These are phyloP conservation scores for Kodamaea sp. DNA, from an alignment of 1,139 yeast genomes.

Conservation along the genomic window DNA sequence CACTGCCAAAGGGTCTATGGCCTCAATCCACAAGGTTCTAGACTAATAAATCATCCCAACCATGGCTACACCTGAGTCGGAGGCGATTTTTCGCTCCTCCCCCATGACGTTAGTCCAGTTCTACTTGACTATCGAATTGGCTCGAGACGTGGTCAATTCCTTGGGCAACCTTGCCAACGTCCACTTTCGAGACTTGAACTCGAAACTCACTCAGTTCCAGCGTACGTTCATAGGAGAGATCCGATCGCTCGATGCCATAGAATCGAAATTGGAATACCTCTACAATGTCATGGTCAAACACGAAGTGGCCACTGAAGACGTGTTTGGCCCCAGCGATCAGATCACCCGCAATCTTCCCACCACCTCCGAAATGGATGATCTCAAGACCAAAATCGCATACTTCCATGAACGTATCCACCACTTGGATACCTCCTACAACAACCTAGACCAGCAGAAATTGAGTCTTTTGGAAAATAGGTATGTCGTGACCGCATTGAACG, in stretches of 20 bases:
- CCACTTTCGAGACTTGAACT: constrained; percentile 88
- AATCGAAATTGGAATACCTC: constrained; percentile 30
- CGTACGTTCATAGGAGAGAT: constrained; percentile 84
- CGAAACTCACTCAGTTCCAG: constrained; percentile 78
- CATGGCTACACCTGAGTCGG: constrained; percentile 12
- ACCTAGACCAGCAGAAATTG: constrained; percentile 16
- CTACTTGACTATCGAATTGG: constrained; percentile 87
- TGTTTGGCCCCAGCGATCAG: constrained; percentile 13
- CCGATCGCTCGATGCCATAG: constrained; percentile 48
- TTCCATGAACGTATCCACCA: constrained; percentile 22
- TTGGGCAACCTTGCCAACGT: constrained; percentile 81
- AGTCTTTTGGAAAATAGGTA: constrained; percentile 21
- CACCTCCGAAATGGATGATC: constrained; percentile 21
- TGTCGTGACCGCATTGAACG: constrained; percentile 20
- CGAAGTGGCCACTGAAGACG: constrained; percentile 16
- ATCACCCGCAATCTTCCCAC: constrained; percentile 17
- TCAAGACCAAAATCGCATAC: constrained; percentile 15
- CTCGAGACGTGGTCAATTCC: constrained; percentile 80
- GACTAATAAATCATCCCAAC: too few relatives aligned
- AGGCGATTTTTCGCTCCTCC: constrained; percentile 61
- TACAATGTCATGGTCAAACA: constrained; percentile 18
- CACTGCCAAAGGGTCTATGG: too few relatives aligned
- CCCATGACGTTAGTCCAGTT: constrained; percentile 93
- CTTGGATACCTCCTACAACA: constrained; percentile 22
- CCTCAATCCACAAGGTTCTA: too few relatives aligned